phyloP scores from a whole-genome alignment of 495 filamentous ascomycete species.

The Aspergillus nidulans region DNA sequence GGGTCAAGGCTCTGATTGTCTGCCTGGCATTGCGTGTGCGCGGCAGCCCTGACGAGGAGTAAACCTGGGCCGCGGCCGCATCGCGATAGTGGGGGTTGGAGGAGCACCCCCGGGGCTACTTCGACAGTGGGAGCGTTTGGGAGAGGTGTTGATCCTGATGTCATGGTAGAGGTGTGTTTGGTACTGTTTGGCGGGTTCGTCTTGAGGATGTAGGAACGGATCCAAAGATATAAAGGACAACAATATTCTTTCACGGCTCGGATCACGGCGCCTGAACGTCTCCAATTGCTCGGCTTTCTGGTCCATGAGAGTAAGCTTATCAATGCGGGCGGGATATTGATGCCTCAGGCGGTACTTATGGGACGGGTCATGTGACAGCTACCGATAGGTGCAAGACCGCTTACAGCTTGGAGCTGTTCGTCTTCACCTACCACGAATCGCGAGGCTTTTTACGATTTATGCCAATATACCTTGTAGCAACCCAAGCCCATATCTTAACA shows the following conservation, averaged over 20 bases:
- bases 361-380: no score
- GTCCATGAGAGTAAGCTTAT: neutral
- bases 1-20: conserved; percentile 28
- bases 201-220: neutral
- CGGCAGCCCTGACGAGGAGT: conserved; percentile 35
- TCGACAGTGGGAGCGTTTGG: conserved; percentile 10
- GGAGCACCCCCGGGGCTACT: conserved; percentile 5
- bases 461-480: no score
- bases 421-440: no score
- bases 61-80: conserved; percentile 53
- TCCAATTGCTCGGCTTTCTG: neutral
- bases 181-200: neutral
- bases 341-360: no score
- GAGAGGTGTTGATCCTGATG: conserved; percentile 2
- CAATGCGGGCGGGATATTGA: no score
- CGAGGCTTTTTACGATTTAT: no score
- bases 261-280: neutral
- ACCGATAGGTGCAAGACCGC: no score
- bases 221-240: neutral
- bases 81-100: conserved; percentile 54
- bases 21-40: conserved; percentile 18
- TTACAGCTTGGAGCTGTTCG: no score
- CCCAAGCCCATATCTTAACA: neutral
- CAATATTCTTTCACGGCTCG: neutral
- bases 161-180: neutral